Evolutionary conservation across 2,329 filamentous ascomycete species (phyloP), one percentile per base, ranked within the genome.

Genomic region (Aspergillus pseudonomiae): DNA sequence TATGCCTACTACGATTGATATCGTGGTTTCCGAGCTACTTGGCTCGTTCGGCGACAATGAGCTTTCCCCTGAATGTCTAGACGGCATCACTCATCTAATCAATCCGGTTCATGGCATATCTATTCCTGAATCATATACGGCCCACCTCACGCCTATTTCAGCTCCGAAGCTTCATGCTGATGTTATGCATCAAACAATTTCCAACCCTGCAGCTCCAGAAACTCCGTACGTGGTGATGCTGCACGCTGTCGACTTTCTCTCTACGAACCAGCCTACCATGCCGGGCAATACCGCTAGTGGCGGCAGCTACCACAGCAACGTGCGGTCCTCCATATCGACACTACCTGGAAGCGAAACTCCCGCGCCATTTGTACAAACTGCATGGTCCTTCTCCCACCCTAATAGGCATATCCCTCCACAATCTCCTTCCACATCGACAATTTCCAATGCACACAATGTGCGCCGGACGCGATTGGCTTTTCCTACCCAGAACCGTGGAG

Each of bases 31-130:
- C 2, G 95, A 99, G 78, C 87, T 99, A 0, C 86, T 99, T 0
- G 95, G 79, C 43, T 97, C 94, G 2, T 99, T 98, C 74, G 95
- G 90, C 28, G 95, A 99, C 79, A 99, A 99, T 74, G 95, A 99
- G 79, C 87, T 99, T 11, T 97, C 93, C 0, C 95, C 95, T 0
- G 95, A 99, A 80, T 99, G 95, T 73, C 85, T 99, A 12, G 95
- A 99, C 75, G 95, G 95, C 52, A 94, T 98, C 57, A 94, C 97
- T 75, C 90, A 94, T 72, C 91, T 98, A 50, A 82, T 99, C n/a
- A 86, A 89, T 64, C 85, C 90, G 0, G 84, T 85, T 0, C 87
- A 94, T 71, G 96, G 95, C 41, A 94, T 99, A 70, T 97, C 93
- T 1, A 98, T 99, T 67, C 95, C 95, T 1, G 86, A 89, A 67